Percentiles rank a stretch among this genome's conserved stretches.
phyloP scores from a whole-genome alignment of 2,329 filamentous ascomycete genomes.

The Pestalotiopsis sp. region DNA sequence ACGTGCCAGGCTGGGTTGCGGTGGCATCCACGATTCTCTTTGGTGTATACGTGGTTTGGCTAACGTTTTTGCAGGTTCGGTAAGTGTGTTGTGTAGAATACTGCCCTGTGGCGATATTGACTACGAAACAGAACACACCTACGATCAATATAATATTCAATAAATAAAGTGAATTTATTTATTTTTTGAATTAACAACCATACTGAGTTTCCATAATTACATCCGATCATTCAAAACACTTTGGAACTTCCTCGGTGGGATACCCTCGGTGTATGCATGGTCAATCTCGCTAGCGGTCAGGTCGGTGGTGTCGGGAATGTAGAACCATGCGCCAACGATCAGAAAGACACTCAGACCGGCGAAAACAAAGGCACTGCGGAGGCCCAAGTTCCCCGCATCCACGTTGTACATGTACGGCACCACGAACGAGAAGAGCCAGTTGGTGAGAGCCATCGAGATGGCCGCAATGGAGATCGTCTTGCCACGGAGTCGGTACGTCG shows the following conservation, averaged over 20 bases:
- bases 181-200: too few species aligned
- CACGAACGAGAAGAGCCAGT: not conserved
- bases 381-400: not conserved
- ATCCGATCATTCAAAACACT: not conserved
- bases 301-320: not conserved
- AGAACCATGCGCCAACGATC: not conserved
- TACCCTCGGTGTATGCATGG: not conserved
- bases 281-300: not conserved
- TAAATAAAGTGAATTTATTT: too few species aligned
- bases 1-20: too few species aligned
- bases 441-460: not conserved
- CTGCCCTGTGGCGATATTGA: too few species aligned
- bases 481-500: not conserved
- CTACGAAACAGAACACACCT: too few species aligned
- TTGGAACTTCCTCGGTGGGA: not conserved
- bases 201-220: not conserved
- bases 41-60: too few species aligned
- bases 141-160: too few species aligned
- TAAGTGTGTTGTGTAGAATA: too few species aligned
- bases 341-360: not conserved
- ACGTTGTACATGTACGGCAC: slow-evolving; percentile 1
- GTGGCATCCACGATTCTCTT: too few species aligned
- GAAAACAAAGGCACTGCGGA: not conserved
- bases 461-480: not conserved
- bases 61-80: too few species aligned